phyloP scores from a whole-genome alignment of 2,329 filamentous ascomycete genomes.

The Emergomyces pasteurianus region DNA sequence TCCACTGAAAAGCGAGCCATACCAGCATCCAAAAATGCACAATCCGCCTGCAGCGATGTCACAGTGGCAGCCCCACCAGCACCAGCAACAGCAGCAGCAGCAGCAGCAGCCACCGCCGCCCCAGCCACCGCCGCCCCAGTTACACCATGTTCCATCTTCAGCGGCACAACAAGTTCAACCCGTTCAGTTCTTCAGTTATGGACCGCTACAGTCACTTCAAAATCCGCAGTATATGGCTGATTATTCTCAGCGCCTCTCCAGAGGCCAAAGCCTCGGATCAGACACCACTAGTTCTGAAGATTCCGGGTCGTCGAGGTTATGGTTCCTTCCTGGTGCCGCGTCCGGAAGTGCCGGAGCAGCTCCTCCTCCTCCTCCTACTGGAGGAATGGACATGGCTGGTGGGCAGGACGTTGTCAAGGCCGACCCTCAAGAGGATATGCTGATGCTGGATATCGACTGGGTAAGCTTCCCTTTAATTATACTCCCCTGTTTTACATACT shows the following conservation, averaged over 20 bases:
- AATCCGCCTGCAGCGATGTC: not conserved
- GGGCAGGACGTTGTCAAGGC: conserved; percentile 8
- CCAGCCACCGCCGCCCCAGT: not conserved
- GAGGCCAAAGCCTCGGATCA: conserved; percentile 9
- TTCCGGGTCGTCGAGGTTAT: conserved; percentile 8
- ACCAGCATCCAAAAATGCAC: not conserved
- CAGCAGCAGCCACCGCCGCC: not conserved
- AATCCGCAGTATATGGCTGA: not conserved
- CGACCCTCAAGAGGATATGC: conserved; percentile 16
- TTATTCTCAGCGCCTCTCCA: not conserved
- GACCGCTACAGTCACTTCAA: not conserved
- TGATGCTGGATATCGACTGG: conserved; percentile 52
- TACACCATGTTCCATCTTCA: not conserved
- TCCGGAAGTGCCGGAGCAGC: conserved; percentile 10
- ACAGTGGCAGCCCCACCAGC: not conserved
- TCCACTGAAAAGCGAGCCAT: not conserved
- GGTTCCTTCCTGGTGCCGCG: conserved; percentile 10
- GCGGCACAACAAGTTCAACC: not conserved
- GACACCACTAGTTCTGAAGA: conserved; percentile 8
- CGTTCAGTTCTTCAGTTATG: not conserved
- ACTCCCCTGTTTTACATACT: not conserved
- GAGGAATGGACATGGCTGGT: conserved; percentile 8
- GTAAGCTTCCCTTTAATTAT: conserved; percentile 33
- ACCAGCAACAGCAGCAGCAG: not conserved
- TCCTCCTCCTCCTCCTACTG: conserved; percentile 1